Evolutionary conservation across 2,329 filamentous ascomycete species (phyloP), one percentile per base, ranked within the genome.

Genomic region (Monosporascus cannonballus): DNA sequence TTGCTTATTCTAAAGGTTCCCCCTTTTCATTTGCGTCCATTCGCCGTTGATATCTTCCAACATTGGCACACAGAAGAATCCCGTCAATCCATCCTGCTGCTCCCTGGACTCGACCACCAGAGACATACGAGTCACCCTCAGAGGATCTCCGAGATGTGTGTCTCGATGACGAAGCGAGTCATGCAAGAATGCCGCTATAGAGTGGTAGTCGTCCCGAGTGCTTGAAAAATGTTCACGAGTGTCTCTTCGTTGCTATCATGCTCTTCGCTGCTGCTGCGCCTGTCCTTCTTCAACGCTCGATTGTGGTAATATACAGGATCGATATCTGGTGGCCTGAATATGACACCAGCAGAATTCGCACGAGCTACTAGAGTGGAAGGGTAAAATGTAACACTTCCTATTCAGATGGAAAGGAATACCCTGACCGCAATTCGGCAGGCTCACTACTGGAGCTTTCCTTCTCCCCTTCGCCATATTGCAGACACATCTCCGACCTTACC

Each of bases 291-390:
- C 65, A 68, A 48, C 60, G 66, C 45, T 65, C 65, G 38, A 58
- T 65, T 9, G 57, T 68, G n/a, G 62, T 67, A 15, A 59, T 68
- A 2, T 6, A 61, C 61, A 5, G 62, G 60, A 9, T 58, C 65
- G 22, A 60, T 67, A 46, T 60, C 57, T 18, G 57, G 56, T 18
- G 60, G 56, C 30, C 46, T 68, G 18, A 50, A 50, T 27, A 66
- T 66, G 64, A 61, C 62, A 7, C 66, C 64, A 4, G 64, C 64
- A 30, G 61, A 67, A 52, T 53, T 64, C 48, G 64, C 66, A 15
- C 68, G 64, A 64, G 59, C 59, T 20, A 68, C 61, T 27, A 64
- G 64, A n/a, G 64, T 64, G 53, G 65, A 64, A n/a, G 65, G 64
- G 66, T 68, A 62, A 18, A 3, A 22, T 50, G 24, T 34, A 34